These are phyloP conservation scores for Backusella circina DNA, from an alignment of 192 early-diverging fungal species.

Conservation along the genomic window DNA sequence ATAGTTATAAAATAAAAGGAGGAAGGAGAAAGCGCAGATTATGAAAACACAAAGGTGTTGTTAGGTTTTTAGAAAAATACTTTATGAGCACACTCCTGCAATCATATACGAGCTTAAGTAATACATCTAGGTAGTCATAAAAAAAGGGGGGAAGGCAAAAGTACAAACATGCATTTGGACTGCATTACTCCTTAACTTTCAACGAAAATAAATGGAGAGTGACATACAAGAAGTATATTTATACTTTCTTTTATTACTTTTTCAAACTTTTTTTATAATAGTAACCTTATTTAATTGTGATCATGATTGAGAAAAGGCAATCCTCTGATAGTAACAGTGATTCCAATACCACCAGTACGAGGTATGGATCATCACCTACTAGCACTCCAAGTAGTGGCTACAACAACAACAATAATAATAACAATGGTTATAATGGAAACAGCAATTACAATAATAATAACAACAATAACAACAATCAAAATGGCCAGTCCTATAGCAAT, in stretches of 20 bases:
- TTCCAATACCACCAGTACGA: neutral
- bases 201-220: neutral
- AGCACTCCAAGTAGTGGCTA: neutral
- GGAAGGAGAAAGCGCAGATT: neutral
- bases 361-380: neutral
- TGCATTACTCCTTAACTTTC: conserved; percentile 6
- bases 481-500: neutral
- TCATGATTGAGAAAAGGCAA: neutral
- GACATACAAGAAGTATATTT: neutral
- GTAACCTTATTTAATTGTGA: neutral
- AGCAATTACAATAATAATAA: neutral
- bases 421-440: neutral
- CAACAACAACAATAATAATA: neutral
- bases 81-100: neutral
- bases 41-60: neutral
- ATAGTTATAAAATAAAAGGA: neutral
- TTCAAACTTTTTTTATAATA: neutral
- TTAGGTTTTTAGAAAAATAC: neutral
- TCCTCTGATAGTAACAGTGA: neutral
- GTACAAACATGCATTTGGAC: neutral
- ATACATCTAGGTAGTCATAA: neutral
- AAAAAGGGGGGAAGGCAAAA: neutral
- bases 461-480: neutral
- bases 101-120: neutral
- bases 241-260: neutral